Evolutionary conservation across 257 asterid species (phyloP).

Genomic region (Cruciata laevipes): DNA sequence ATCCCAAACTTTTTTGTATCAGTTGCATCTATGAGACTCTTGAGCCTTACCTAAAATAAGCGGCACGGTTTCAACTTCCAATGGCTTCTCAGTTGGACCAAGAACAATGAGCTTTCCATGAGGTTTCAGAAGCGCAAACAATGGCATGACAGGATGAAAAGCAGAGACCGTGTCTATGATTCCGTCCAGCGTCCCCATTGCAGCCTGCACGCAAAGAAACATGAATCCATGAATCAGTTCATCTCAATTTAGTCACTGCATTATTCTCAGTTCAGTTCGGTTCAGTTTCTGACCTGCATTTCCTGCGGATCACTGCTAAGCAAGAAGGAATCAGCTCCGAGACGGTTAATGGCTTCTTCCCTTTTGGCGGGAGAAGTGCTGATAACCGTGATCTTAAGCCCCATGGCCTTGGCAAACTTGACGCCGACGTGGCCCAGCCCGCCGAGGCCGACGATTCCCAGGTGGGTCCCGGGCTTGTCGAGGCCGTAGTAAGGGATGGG

Average conservation of each 20-base stretch:
- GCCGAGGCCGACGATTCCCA: conserved; percentile 24
- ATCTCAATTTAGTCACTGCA: no score
- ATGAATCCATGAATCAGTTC: no score
- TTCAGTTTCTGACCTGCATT: conserved; percentile 15
- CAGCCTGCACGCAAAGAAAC: neutral
- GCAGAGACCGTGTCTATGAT: conserved; percentile 42
- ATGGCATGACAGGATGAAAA: conserved; percentile 32
- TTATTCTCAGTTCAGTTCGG: no score
- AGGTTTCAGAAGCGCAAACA: conserved; percentile 39
- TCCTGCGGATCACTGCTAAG: conserved; percentile 18
- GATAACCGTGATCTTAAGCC: conserved; percentile 16
- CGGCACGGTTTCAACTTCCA: conserved; percentile 15
- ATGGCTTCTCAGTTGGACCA: conserved; percentile 38
- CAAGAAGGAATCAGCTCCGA: conserved; percentile 21
- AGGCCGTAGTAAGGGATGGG: conserved; percentile 20
- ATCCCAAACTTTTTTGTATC: no score
- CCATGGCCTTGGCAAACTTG: conserved; percentile 22
- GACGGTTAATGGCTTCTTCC: conserved; percentile 17
- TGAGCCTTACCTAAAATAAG: neutral
- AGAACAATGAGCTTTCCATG: conserved; percentile 43
- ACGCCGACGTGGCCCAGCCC: conserved; percentile 23
- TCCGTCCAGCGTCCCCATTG: conserved; percentile 11
- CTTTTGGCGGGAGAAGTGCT: conserved; percentile 17
- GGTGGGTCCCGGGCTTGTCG: conserved; percentile 15
- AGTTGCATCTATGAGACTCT: no score